Percentiles rank a stretch among this genome's conserved stretches.
These are phyloP conservation scores for Neolentinus lepideus DNA, from an alignment of 1,284 basidiomycete genomes.

Conservation along the genomic window DNA sequence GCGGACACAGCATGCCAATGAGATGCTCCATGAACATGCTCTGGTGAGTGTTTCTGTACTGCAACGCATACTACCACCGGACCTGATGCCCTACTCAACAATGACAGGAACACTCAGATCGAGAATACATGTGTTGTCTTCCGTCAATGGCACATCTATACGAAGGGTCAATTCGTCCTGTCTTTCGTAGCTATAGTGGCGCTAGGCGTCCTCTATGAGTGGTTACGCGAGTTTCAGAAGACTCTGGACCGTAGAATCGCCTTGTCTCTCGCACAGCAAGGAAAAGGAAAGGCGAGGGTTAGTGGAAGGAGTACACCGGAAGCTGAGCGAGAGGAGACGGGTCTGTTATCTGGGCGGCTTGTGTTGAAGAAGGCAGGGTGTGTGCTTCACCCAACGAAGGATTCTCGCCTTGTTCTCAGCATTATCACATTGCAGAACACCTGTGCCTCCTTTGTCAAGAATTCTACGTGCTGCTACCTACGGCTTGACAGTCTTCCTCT, in stretches of 20 bases:
- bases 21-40: constrained; percentile 66
- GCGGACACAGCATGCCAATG: constrained; percentile 47
- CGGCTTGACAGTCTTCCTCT: constrained; percentile 59
- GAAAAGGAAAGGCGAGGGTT: constrained; percentile 38
- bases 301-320: constrained; percentile 39
- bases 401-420: background rate
- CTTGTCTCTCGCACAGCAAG: constrained; percentile 23
- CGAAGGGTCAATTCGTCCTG: constrained; percentile 45
- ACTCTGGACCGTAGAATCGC: constrained; percentile 54
- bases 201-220: constrained; percentile 69
- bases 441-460: constrained; percentile 44
- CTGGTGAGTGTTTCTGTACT: constrained; percentile 33
- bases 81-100: background rate
- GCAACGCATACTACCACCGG: background rate
- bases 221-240: constrained; percentile 55
- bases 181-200: constrained; percentile 57
- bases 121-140: constrained; percentile 73
- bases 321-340: constrained; percentile 41
- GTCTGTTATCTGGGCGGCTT: constrained; percentile 43
- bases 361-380: constrained; percentile 33
- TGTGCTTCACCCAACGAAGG: constrained; percentile 16
- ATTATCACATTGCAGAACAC: constrained; percentile 24
- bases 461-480: constrained; percentile 57
- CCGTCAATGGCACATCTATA: constrained; percentile 61
- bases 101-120: constrained; percentile 62